A percentile compares a stretch with the other conserved stretches of the same genome.
These are phyloP conservation scores for Tuber calosporum DNA, from an alignment of 495 filamentous ascomycete genomes.

Conservation along the genomic window DNA sequence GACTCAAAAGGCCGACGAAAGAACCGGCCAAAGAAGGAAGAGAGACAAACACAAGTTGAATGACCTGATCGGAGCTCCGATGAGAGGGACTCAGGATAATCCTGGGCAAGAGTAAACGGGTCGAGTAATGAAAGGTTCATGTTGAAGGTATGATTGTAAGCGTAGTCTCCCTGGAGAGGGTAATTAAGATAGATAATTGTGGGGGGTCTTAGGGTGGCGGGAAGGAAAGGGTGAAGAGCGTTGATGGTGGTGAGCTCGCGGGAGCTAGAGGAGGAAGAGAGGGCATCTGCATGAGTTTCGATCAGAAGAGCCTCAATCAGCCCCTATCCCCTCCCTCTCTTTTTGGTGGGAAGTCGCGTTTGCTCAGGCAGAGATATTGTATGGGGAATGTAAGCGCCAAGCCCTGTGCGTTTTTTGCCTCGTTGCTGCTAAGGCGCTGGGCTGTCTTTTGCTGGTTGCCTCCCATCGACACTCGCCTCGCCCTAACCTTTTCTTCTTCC, in stretches of 20 bases:
- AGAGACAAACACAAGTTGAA: slow-evolving; percentile 47
- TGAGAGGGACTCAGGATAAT: slow-evolving; percentile 83
- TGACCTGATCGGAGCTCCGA: slow-evolving; percentile 71
- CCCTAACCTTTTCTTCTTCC: neutral
- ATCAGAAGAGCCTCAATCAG: neutral
- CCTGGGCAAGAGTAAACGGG: slow-evolving; percentile 80
- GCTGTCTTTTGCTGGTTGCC: neutral
- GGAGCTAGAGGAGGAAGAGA: neutral
- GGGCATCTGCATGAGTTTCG: neutral
- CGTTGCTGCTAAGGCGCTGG: neutral
- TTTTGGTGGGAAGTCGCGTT: neutral
- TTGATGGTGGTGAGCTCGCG: neutral
- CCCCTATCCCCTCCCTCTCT: neutral
- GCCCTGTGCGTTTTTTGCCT: neutral
- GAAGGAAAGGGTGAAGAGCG: neutral
- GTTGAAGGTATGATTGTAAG: slow-evolving; percentile 10
- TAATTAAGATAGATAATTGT: neutral
- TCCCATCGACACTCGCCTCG: slow-evolving; percentile 1
- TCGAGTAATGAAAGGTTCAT: slow-evolving; percentile 79
- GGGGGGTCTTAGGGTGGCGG: neutral
- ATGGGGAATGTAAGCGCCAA: neutral
- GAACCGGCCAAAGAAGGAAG: slow-evolving; percentile 23
- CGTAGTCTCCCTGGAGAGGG: neutral
- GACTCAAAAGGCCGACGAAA: neutral
- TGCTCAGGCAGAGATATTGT: neutral